Base-by-base conservation (phyloP, 1,139 yeast genomes). In the Candida buenavistaensis region DNA sequence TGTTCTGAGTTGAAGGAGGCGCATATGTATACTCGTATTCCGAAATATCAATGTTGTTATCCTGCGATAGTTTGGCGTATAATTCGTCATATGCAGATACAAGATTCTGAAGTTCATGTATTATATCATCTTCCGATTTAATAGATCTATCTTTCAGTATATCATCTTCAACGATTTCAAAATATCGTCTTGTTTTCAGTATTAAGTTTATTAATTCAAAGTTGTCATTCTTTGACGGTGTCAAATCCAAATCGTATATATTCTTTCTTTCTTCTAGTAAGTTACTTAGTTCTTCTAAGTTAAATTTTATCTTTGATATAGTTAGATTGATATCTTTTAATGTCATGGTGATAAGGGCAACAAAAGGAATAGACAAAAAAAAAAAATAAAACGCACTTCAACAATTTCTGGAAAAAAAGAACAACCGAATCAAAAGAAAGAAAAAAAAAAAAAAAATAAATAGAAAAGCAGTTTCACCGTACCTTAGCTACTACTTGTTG, bases 191-290 rank as follows among this genome's bases (percentile, higher is more conserved):
- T 19, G 72, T 55, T 44, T 69, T 64, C 26, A 53, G 54, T 34
- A 81, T 51, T 19, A 64, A 57, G 32, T 61, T 62, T 21, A 68
- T 62, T 26, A 82, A 52, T 39, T 79, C 86, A 36, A 62, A 63
- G 44, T 75, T 78, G 40, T 78, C 86, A 32, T 72, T 66, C 6
- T 65, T 54, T 1, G 81, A 70, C 2, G 82, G 81, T 14, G 69
- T 64, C 23, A 78, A 61, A 28, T 67, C 64, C 23, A 78, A 62
- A 2, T 55, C 49, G 13, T 59, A 50, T 39, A 79, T 62, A 19
- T 79, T 62, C 31, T 62, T 57, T 27, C 82, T 61, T 50, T 80
- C 86, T 23, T 75, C 80, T 7, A 76, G 53, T 11, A 61, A 54
- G 8, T 64, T 62, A 31, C 56, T 64, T 3, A 74, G 54, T 50